These are phyloP conservation scores for Nyctanthes arbortristis DNA, from an alignment of 257 asterid genomes.

Conservation along the genomic window DNA sequence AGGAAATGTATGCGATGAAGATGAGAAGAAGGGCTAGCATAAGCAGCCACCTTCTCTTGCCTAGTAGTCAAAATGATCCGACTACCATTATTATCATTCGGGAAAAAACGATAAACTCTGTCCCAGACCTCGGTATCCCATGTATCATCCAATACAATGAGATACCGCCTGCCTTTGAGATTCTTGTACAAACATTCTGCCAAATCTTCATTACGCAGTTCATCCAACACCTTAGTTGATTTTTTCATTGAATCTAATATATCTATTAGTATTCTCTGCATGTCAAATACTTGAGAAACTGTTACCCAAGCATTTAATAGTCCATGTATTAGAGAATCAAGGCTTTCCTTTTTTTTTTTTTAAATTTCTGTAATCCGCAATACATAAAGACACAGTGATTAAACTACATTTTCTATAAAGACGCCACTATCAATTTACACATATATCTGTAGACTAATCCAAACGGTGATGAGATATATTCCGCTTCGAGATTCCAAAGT, in stretches of 20 bases:
- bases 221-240: neutral
- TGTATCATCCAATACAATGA: slow-evolving; percentile 23
- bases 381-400: too few species aligned
- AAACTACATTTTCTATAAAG: too few species aligned
- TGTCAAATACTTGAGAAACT: slow-evolving; percentile 9
- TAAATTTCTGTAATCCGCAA: too few species aligned
- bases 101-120: neutral
- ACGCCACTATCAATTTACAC: too few species aligned
- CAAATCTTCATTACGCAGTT: neutral
- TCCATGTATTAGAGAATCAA: too few species aligned
- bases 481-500: too few species aligned
- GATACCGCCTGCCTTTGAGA: slow-evolving; percentile 18
- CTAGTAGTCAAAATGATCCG: slow-evolving; percentile 27
- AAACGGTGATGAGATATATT: too few species aligned
- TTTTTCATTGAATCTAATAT: slow-evolving; percentile 1
- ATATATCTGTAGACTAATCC: too few species aligned
- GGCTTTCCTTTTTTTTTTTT: too few species aligned
- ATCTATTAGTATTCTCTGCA: neutral
- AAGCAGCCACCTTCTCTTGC: neutral
- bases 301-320: slow-evolving; percentile 23
- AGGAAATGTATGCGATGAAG: neutral
- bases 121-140: slow-evolving; percentile 29
- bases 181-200: neutral
- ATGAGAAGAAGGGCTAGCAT: neutral
- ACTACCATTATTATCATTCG: slow-evolving; percentile 22